These are phyloP conservation scores for Ambrosiella beaveri DNA, from an alignment of 2,329 filamentous ascomycete genomes.

Conservation along the genomic window DNA sequence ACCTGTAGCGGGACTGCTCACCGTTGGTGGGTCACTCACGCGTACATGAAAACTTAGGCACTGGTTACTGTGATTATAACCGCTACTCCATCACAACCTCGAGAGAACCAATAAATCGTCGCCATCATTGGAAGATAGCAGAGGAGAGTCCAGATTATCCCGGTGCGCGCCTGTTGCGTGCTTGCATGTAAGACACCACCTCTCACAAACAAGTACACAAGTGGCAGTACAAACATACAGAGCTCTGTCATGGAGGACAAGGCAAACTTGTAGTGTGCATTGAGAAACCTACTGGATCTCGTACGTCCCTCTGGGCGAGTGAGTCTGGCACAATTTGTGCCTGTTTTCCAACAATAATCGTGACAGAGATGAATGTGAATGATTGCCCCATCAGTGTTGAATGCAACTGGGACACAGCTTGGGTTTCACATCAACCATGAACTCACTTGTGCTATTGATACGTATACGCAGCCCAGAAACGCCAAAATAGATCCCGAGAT, in stretches of 20 bases:
- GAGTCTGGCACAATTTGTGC: too few species aligned
- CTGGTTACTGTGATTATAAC: neutral
- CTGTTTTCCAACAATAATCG: too few species aligned
- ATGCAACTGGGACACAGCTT: neutral
- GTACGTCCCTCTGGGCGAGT: neutral
- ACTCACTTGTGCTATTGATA: constrained; percentile 1
- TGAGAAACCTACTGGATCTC: neutral
- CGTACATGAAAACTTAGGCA: neutral
- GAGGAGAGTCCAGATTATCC: neutral
- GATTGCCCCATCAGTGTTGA: neutral
- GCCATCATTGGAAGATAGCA: neutral
- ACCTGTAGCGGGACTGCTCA: neutral
- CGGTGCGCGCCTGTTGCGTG: neutral
- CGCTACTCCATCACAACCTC: neutral
- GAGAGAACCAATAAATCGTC: neutral
- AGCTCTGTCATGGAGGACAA: neutral
- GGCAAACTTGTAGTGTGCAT: neutral
- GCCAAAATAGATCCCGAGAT: neutral
- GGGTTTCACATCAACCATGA: constrained; percentile 1
- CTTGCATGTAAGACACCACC: neutral
- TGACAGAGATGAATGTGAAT: neutral
- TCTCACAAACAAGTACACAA: neutral
- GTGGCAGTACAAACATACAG: neutral
- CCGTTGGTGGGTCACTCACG: neutral
- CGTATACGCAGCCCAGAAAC: neutral